phyloP scores from a whole-genome alignment of 169 alveolate species.

The Babesia ovis region DNA sequence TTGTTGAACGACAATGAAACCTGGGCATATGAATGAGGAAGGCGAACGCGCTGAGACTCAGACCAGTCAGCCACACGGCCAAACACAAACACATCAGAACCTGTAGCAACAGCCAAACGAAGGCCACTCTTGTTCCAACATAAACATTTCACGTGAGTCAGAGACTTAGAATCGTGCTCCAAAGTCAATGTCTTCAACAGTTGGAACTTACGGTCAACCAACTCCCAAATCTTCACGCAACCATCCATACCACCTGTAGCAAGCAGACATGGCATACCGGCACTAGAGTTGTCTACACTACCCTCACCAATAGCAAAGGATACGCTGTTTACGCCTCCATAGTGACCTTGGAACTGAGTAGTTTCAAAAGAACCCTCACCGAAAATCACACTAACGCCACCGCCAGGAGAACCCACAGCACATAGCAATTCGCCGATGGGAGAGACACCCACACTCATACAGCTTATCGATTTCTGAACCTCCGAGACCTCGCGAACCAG shows the following conservation, averaged over 20 bases:
- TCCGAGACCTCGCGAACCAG: conserved; percentile 17
- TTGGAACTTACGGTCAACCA: conserved; percentile 27
- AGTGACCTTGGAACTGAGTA: conserved; percentile 39
- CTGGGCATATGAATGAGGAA: not conserved
- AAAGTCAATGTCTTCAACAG: conserved; percentile 42
- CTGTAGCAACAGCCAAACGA: conserved; percentile 41
- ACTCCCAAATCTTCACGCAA: conserved; percentile 61
- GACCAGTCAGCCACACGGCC: conserved; percentile 29
- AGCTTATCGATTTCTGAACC: conserved; percentile 53
- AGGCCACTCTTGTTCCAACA: conserved; percentile 46
- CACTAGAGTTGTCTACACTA: not conserved
- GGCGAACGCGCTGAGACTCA: conserved; percentile 15
- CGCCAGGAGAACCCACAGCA: conserved; percentile 60
- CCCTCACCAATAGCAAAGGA: conserved; percentile 29
- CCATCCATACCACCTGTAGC: conserved; percentile 60
- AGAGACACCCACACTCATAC: conserved; percentile 44
- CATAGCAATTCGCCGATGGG: conserved; percentile 51
- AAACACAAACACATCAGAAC: conserved; percentile 17
- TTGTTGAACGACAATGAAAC: conserved; percentile 51
- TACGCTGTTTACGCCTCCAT: conserved; percentile 45
- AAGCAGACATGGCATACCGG: conserved; percentile 19
- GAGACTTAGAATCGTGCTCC: conserved; percentile 17
- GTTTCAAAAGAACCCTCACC: conserved; percentile 27
- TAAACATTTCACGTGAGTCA: conserved; percentile 18
- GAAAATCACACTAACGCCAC: conserved; percentile 38